Evolutionary conservation across 164 flowering plant species (phyloP).

Genomic region (Vitis cinerea): DNA sequence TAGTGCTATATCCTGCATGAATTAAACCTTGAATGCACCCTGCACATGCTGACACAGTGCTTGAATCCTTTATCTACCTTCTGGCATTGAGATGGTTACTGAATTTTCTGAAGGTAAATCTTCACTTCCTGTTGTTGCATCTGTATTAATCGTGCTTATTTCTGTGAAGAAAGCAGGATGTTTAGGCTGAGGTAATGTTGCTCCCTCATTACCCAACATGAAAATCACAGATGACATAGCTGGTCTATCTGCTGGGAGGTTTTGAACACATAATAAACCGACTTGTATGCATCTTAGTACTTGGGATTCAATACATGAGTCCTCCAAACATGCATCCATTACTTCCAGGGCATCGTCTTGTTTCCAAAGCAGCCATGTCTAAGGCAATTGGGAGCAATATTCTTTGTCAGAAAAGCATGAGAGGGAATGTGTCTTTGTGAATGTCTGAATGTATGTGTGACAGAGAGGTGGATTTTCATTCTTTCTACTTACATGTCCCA

Average conservation of each 20-base stretch:
- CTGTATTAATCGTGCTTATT: not conserved
- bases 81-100: not conserved
- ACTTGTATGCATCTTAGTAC: slow-evolving; percentile 24
- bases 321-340: slow-evolving; percentile 3
- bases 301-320: slow-evolving; percentile 9
- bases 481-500: slow-evolving; percentile 29
- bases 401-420: not conserved
- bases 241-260: slow-evolving; percentile 30
- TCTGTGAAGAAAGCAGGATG: slow-evolving; percentile 20
- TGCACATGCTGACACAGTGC: too few species aligned
- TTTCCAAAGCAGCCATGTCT: slow-evolving; percentile 33
- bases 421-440: not conserved
- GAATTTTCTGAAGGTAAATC: not conserved
- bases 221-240: slow-evolving; percentile 25
- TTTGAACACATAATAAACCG: slow-evolving; percentile 28
- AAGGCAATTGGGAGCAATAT: not conserved
- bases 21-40: too few species aligned
- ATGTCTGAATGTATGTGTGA: too few species aligned
- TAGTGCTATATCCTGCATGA: too few species aligned
- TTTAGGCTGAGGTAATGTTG: slow-evolving; percentile 21
- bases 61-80: too few species aligned
- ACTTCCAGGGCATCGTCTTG: slow-evolving; percentile 21
- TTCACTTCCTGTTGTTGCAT: not conserved
- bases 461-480: not conserved
- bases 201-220: slow-evolving; percentile 17